Evolutionary conservation across 1,139 yeast species (phyloP), one percentile per base, ranked within the genome.

Genomic region (Suhomyces coccinellae): DNA sequence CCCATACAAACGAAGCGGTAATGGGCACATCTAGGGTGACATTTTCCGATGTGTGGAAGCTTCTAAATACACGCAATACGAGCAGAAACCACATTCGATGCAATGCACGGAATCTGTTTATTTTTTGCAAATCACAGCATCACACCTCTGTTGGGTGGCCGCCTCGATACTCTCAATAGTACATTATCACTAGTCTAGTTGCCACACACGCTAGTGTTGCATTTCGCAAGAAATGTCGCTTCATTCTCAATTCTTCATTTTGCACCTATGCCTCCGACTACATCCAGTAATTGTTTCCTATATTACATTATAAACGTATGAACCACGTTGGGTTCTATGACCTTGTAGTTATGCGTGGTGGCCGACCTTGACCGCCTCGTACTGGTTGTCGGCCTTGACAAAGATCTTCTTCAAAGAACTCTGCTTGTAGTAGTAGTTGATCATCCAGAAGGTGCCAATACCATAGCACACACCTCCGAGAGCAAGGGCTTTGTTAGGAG

Each of bases 401-500:
- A 57, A 72, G 27, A 65, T 65, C 44, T 58, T 56, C 50, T 61
- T 67, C 43, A 71, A 54, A 8, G 61, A 44, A n/a, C 72, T 68
- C 35, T 57, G 54, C 31, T 58, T 48, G 55, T 65, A 69, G 57
- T 70, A 71, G 49, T 58, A 52, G 33, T 56, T 65, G n/a, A 62
- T 52, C 77, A 72, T 73, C 55, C 60, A 70, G 43, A 58, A 53
- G 4, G 61, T 70, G 35, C 70, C 73, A 13, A 62, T 44, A 12
- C 70, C 72, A 50, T 71, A 71, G 38, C 61, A 61, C 30, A 57
- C 51, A 46, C 74, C 76, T 38, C 75, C 76, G 29, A 61, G 49
- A 11, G 64, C 38, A 43, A 71, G 58, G 13, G 73, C 71, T 55
- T 57, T 61, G 43, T 48, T 45, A 44, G 73, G 54, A 24, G 32